A percentile compares a stretch with the other conserved stretches of the same genome.
These are phyloP conservation scores for Hemisphaericaspora nanyangensis DNA, from an alignment of 805 yeast genomes.

Conservation along the genomic window DNA sequence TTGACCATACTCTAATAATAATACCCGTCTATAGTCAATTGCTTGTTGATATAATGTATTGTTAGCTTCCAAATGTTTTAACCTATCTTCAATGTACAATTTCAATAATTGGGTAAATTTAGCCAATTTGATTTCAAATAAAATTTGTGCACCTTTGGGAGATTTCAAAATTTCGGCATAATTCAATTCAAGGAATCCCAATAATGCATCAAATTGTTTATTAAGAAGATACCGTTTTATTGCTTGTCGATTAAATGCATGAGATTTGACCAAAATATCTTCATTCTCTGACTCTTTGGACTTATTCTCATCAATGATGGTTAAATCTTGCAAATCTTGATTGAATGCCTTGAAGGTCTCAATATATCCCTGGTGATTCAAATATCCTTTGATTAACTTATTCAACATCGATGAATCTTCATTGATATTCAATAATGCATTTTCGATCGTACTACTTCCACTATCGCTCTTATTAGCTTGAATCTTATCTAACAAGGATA, in stretches of 20 bases:
- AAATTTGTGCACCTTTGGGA: slow-evolving; percentile 12
- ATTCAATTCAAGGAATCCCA: slow-evolving; percentile 16
- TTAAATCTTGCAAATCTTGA: slow-evolving; percentile 25
- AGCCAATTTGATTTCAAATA: slow-evolving; percentile 24
- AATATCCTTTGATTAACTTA: slow-evolving; percentile 33
- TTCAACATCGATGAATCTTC: slow-evolving; percentile 27
- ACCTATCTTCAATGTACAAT: slow-evolving; percentile 14
- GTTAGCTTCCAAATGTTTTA: slow-evolving; percentile 10
- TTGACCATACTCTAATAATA: slow-evolving; percentile 6
- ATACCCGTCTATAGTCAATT: slow-evolving; percentile 12
- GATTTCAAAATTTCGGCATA: slow-evolving; percentile 14
- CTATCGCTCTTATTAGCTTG: slow-evolving; percentile 8
- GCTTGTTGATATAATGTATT: slow-evolving; percentile 16
- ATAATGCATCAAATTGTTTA: slow-evolving; percentile 21
- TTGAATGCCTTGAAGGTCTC: slow-evolving; percentile 32
- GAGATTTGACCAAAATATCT: slow-evolving; percentile 14
- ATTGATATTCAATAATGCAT: slow-evolving; percentile 18
- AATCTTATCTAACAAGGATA: slow-evolving; percentile 17
- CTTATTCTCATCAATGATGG: slow-evolving; percentile 8
- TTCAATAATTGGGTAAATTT: slow-evolving; percentile 22
- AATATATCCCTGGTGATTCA: slow-evolving; percentile 36
- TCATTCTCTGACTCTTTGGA: slow-evolving; percentile 6
- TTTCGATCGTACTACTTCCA: slow-evolving; percentile 11
- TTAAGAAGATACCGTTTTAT: slow-evolving; percentile 18
- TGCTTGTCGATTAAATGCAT: slow-evolving; percentile 22